Evolutionary conservation across 2,329 filamentous ascomycete species (phyloP), one percentile per base, ranked within the genome.

Genomic region (Metarhizium robertsii): DNA sequence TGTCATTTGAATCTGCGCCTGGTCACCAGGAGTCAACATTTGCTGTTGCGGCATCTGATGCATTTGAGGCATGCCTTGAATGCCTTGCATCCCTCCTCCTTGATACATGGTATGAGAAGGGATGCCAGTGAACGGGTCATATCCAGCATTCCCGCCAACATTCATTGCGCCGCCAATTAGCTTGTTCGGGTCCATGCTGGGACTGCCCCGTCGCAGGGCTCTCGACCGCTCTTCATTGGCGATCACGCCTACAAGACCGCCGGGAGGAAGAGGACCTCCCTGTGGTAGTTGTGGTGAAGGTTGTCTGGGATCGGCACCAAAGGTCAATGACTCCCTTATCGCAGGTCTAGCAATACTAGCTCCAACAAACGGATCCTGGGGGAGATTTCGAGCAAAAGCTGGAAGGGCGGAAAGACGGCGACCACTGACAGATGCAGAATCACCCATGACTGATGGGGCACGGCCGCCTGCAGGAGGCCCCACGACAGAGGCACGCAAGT

Each of bases 211-310:
- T 62, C 90, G 79, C 76, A 90, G 77, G 34, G 90, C 90, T 60
- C 86, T 81, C 45, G 87, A 86, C 50, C 89, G 81, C 69, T 95
- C 90, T 71, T 95, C 90, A 53, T 77, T 87, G 38, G 89, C 89
- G 71, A 96, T 96, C 8, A 96, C 89, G 10, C 90, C 90, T 20
- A 96, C 87, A 11, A 96, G 77, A 11, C 91, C 91, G 46, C 88
- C 90, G 1, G 87, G 86, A 16, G 86, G 86, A 6, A 78, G 65
- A 30, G 71, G 61, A 3, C 55, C 59, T 8, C 48, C 57, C 45
- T 64, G 66, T 66, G 73, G 66, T 48, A 72, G 65, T 50, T 65
- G 66, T 66, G 73, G 65, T 46, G 72, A 65, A 51, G 66, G 63
- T 56, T 71, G 62, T 20, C 74, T 67, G 29, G 83, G 83, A 46